Conservation (phyloP, 2,329 filamentous ascomycete genomes). For the Anisogramma anomala region DNA sequence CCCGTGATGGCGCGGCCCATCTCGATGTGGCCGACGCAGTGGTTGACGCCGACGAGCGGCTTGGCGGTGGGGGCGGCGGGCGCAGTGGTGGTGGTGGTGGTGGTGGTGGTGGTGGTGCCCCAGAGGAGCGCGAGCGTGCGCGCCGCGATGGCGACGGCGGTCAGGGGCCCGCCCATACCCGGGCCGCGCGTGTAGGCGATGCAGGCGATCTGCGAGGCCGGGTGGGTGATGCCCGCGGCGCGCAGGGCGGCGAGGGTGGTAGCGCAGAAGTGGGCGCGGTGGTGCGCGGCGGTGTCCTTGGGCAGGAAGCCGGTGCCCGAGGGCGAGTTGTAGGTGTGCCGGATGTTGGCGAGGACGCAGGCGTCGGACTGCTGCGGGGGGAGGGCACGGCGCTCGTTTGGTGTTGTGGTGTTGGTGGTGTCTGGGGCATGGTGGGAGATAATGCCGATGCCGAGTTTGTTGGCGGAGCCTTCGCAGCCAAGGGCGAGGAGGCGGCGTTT, state of each 20-base stretch:
- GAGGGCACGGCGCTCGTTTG: neutral
- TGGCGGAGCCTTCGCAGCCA: slow-evolving; percentile 80
- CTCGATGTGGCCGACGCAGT: slow-evolving; percentile 97
- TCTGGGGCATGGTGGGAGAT: slow-evolving; percentile 56
- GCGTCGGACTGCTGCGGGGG: slow-evolving; percentile 30
- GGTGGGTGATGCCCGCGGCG: slow-evolving; percentile 48
- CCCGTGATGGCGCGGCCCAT: slow-evolving; percentile 93
- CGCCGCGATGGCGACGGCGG: slow-evolving; percentile 75
- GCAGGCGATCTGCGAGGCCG: slow-evolving; percentile 61
- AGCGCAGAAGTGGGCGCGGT: slow-evolving; percentile 71
- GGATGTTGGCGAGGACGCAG: slow-evolving; percentile 78
- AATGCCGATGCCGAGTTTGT: slow-evolving; percentile 91
- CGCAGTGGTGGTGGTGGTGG: no score
- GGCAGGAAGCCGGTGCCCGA: slow-evolving; percentile 91
- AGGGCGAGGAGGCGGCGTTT: slow-evolving; percentile 40
- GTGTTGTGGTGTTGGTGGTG: slow-evolving; percentile 14
- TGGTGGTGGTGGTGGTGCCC: slow-evolving; percentile 46
- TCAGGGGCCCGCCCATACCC: slow-evolving; percentile 90
- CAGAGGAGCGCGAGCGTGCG: slow-evolving; percentile 73
- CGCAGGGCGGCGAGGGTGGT: slow-evolving; percentile 71
- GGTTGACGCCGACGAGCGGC: slow-evolving; percentile 81
- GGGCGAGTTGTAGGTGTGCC: slow-evolving; percentile 85
- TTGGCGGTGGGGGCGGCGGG: neutral
- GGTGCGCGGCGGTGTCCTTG: slow-evolving; percentile 89
- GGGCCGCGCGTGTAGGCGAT: slow-evolving; percentile 94